phyloP scores from a whole-genome alignment of 164 flowering plant genomes.

The Echeveria elegans region DNA sequence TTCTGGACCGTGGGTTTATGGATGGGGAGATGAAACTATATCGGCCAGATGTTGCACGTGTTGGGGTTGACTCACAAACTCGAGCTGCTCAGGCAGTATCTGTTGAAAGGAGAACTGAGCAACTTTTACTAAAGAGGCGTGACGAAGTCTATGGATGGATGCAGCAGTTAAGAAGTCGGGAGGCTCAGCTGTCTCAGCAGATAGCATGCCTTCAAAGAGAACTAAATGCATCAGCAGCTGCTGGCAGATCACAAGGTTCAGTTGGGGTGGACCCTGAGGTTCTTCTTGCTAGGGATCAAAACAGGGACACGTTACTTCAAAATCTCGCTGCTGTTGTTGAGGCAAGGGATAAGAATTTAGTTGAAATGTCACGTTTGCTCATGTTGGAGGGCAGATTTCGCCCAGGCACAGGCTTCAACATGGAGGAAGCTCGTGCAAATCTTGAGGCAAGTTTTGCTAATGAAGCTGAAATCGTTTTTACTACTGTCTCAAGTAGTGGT shows the following conservation, averaged over 20 bases:
- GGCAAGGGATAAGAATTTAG: not conserved
- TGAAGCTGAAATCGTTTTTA: conserved; percentile 6
- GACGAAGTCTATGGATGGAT: conserved; percentile 5
- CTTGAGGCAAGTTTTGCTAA: conserved; percentile 9
- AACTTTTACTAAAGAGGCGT: not conserved
- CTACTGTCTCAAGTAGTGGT: conserved; percentile 5
- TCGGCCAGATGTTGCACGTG: conserved; percentile 87
- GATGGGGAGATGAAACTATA: conserved; percentile 66
- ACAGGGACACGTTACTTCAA: conserved; percentile 2
- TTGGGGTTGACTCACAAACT: conserved; percentile 75
- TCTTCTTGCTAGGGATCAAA: conserved; percentile 6
- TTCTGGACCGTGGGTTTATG: conserved; percentile 69
- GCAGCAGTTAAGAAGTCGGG: conserved; percentile 1
- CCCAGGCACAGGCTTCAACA: not conserved
- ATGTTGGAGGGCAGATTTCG: conserved; percentile 2
- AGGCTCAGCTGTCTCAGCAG: conserved; percentile 7
- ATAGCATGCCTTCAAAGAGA: conserved; percentile 6
- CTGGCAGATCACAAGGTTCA: conserved; percentile 1
- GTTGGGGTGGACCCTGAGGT: conserved; percentile 5
- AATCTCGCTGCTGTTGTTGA: conserved; percentile 2
- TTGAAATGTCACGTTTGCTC: conserved; percentile 4
- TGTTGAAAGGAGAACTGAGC: conserved; percentile 3
- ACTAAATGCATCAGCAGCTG: conserved; percentile 3
- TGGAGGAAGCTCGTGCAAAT: conserved; percentile 8
- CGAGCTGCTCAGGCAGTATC: conserved; percentile 25